Percentiles rank a stretch among this genome's conserved stretches.
Conservation (phyloP, 2,329 filamentous ascomycete genomes). For the Xylaria sp. region DNA sequence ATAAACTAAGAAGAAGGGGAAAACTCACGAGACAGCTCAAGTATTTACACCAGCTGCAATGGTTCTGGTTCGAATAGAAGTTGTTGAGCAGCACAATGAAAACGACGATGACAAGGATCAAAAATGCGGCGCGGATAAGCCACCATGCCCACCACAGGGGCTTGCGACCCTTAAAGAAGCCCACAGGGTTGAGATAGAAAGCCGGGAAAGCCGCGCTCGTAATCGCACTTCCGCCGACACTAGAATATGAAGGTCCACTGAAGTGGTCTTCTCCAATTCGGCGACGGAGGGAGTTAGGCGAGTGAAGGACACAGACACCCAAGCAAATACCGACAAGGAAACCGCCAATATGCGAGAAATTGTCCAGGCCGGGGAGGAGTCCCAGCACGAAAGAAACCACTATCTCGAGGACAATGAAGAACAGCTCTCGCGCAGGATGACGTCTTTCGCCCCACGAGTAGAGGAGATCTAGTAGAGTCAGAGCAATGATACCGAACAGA, state of each 20-base stretch:
- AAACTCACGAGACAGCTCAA: slow-evolving; percentile 81
- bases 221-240: slow-evolving; percentile 47
- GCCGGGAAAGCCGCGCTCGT: slow-evolving; percentile 44
- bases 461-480: slow-evolving; percentile 81
- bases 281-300: slow-evolving; percentile 71
- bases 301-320: slow-evolving; percentile 82
- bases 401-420: slow-evolving; percentile 81
- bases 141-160: slow-evolving; percentile 98
- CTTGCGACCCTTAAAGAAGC: slow-evolving; percentile 89
- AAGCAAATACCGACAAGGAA: slow-evolving; percentile 88
- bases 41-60: slow-evolving; percentile 91
- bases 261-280: slow-evolving; percentile 60
- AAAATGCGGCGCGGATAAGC: slow-evolving; percentile 71
- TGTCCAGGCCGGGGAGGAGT: slow-evolving; percentile 86
- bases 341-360: slow-evolving; percentile 95
- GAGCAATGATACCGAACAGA: slow-evolving; percentile 85
- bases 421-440: slow-evolving; percentile 74
- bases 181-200: slow-evolving; percentile 58
- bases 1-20: background rate
- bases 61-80: slow-evolving; percentile 75
- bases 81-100: slow-evolving; percentile 86
- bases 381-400: slow-evolving; percentile 88
- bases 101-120: slow-evolving; percentile 74
- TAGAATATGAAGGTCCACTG: slow-evolving; percentile 57
- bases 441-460: slow-evolving; percentile 84